Evolutionary conservation across 257 asterid genomes (phyloP).

Genomic region (Ehretia macrophylla): DNA sequence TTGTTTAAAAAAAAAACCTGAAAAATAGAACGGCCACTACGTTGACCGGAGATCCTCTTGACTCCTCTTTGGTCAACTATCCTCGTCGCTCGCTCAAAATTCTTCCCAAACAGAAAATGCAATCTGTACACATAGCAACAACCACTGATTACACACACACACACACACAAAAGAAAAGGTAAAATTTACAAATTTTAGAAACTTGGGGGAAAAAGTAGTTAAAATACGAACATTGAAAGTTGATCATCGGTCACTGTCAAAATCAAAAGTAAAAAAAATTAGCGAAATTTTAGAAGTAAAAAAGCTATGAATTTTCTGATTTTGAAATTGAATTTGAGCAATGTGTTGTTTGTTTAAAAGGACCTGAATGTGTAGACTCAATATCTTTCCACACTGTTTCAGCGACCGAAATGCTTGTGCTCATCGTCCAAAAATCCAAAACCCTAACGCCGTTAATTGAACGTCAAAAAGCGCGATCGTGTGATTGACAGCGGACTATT

Average conservation of each 20-base stretch:
- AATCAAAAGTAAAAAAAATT: conserved; percentile 3
- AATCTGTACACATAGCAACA: conserved; percentile 33
- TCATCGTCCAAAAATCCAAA: conserved; percentile 41
- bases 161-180: neutral
- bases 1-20: no score
- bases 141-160: neutral
- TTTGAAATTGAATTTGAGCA: neutral
- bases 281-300: neutral
- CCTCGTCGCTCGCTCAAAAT: conserved; percentile 73
- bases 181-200: neutral
- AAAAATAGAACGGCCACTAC: conserved; percentile 72
- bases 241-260: conserved; percentile 77
- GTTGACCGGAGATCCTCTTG: conserved; percentile 65
- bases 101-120: conserved; percentile 80
- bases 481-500: no score
- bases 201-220: neutral
- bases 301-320: neutral
- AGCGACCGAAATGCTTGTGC: conserved; percentile 47
- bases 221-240: conserved; percentile 61
- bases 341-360: neutral
- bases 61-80: conserved; percentile 83
- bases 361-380: conserved; percentile 65
- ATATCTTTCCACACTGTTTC: conserved; percentile 74
- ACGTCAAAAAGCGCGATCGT: no score
- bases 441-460: neutral